Evolutionary conservation across 192 early-diverging fungal genomes (phyloP), one percentile per base, ranked within the genome.

Genomic region (Paraglomus brasilianum): DNA sequence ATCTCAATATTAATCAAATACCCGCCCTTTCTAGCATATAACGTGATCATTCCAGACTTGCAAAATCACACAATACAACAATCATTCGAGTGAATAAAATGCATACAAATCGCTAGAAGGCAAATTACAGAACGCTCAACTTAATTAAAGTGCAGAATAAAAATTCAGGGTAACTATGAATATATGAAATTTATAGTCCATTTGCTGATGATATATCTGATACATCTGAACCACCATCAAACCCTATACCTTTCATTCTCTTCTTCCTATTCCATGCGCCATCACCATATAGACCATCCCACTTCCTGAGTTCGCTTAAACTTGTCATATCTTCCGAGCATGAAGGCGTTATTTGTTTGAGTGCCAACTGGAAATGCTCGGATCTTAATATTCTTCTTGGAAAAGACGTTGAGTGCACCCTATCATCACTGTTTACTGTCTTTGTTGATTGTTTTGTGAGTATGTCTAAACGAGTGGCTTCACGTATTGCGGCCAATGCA

Each of bases 311-410:
- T 81, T 94, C 93, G 17, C 89, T 78, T 57, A 98, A 77, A 63
- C 92, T 91, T 62, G 90, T 84, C 92, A 92, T 94, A 70, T 94
- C 89, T 72, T 96, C 95, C 14, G 91, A 92, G 42, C 91, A 85
- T 50, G 90, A 92, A 5, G 95, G 91, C 41, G 94, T 86, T 10
- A 94, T 86, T 74, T 94, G 88, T 66, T 84, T 85, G 39, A 95
- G 74, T 10, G 93, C 95, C n/a, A 82, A 73, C 38, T 92, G 91
- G 76, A 98, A 95, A 77, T 98, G 95, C 40, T 82, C 57, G 30
- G 76, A 51, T 24, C 43, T 69, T 24, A 92, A 73, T 1, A 83
- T 70, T 19, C 45, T 8, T 1, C 41, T 44, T 40, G 21, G 45
- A 36, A 44, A 21, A 15, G 51, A 36, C 14, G 50, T 14, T 65